phyloP scores from a whole-genome alignment of 108 stramenopile species.

The Chaetoceros tenuissimus region DNA sequence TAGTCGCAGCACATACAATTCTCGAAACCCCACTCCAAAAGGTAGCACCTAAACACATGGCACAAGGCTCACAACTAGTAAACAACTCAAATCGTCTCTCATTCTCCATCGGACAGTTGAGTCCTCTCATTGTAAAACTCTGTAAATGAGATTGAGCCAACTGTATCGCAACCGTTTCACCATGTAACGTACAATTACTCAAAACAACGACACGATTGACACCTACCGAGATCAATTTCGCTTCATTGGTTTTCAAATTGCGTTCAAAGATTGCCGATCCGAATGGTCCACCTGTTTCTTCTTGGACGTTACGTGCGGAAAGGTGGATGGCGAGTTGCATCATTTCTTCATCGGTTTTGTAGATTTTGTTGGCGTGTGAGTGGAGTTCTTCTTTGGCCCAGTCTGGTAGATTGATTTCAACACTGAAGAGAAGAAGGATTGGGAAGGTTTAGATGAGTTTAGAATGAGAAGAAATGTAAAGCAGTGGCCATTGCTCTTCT shows the following conservation, averaged over 20 bases:
- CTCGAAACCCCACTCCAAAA: slow-evolving; percentile 80
- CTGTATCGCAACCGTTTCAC: slow-evolving; percentile 83
- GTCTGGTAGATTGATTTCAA: neutral
- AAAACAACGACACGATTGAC: slow-evolving; percentile 70
- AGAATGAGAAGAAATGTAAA: neutral
- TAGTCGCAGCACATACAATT: slow-evolving; percentile 68
- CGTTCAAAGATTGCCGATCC: slow-evolving; percentile 73
- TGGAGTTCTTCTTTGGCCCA: neutral
- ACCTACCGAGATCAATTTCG: slow-evolving; percentile 48
- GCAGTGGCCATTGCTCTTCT: neutral
- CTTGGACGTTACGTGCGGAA: slow-evolving; percentile 47
- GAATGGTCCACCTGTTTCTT: slow-evolving; percentile 77
- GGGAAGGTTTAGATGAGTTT: too few species aligned
- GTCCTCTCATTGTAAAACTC: slow-evolving; percentile 48
- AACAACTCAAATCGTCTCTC: slow-evolving; percentile 57
- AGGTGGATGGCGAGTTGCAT: slow-evolving; percentile 73
- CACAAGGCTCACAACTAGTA: slow-evolving; percentile 79
- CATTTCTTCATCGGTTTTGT: slow-evolving; percentile 64
- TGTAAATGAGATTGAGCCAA: slow-evolving; percentile 57
- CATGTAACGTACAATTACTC: slow-evolving; percentile 74
- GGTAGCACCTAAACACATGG: slow-evolving; percentile 77
- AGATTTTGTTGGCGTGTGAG: slow-evolving; percentile 13
- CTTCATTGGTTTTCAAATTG: slow-evolving; percentile 26
- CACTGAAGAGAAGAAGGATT: too few species aligned
- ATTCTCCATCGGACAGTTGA: slow-evolving; percentile 14